These are phyloP conservation scores for Deuterostichococcus epilithicus DNA, from an alignment of 139 green algal genomes.

Conservation along the genomic window DNA sequence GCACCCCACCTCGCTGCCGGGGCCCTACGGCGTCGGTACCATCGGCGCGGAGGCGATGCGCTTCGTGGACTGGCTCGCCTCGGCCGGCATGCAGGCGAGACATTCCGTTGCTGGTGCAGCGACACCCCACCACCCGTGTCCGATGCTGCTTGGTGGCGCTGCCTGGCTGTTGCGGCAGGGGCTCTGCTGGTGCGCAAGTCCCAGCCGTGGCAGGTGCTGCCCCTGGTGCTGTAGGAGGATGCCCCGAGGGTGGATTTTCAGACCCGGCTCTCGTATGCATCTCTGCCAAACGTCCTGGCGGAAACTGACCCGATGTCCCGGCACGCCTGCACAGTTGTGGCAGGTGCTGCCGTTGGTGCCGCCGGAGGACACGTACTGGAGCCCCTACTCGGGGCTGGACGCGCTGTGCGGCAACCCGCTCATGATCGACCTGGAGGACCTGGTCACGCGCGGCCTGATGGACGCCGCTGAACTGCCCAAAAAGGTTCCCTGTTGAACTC, in stretches of 20 bases:
- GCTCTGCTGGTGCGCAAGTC: neutral
- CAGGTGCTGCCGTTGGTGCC: slow-evolving; percentile 94
- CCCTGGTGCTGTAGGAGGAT: slow-evolving; percentile 90
- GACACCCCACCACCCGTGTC: too few species aligned
- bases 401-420: slow-evolving; percentile 91
- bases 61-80: slow-evolving; percentile 89
- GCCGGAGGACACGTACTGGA: slow-evolving; percentile 88
- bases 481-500: slow-evolving; percentile 7
- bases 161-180: neutral
- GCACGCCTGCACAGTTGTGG: too few species aligned
- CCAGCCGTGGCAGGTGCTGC: slow-evolving; percentile 59
- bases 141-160: neutral
- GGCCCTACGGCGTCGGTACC: slow-evolving; percentile 83
- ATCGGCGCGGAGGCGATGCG: slow-evolving; percentile 70
- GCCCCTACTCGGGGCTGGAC: slow-evolving; percentile 89
- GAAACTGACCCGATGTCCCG: too few species aligned
- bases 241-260: too few species aligned
- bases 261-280: too few species aligned
- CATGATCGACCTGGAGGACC: slow-evolving; percentile 80
- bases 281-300: too few species aligned
- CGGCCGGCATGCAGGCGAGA: slow-evolving; percentile 63
- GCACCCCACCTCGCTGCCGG: slow-evolving; percentile 90
- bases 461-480: slow-evolving; percentile 41
- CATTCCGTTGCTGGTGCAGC: too few species aligned
- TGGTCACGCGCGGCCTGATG: slow-evolving; percentile 85